These are phyloP conservation scores for Ophiosphaerella narmari DNA, from an alignment of 2,329 filamentous ascomycete genomes.

Conservation along the genomic window DNA sequence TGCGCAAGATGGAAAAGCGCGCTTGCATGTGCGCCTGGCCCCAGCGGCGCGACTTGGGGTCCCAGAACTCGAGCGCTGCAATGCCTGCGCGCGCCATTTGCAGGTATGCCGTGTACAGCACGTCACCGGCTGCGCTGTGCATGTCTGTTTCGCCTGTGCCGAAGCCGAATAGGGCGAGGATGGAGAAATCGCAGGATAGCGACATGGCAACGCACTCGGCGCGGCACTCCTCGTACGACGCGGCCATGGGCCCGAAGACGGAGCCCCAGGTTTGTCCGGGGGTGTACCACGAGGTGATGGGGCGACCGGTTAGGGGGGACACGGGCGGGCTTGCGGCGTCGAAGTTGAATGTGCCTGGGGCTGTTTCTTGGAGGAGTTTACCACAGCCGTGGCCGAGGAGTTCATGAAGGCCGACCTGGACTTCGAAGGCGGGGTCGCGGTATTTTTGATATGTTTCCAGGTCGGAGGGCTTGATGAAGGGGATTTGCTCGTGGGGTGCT, in stretches of 20 bases:
- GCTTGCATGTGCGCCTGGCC: slow-evolving; percentile 87
- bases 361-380: slow-evolving; percentile 89
- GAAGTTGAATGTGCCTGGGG: slow-evolving; percentile 84
- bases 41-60: slow-evolving; percentile 88
- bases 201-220: slow-evolving; percentile 95
- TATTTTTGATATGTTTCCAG: slow-evolving; percentile 79
- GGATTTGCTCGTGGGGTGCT: slow-evolving; percentile 87
- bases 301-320: slow-evolving; percentile 77
- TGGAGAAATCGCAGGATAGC: slow-evolving; percentile 83
- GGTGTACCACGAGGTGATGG: slow-evolving; percentile 87
- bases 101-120: slow-evolving; percentile 87
- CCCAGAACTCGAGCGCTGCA: slow-evolving; percentile 89
- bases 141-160: slow-evolving; percentile 77
- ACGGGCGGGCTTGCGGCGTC: slow-evolving; percentile 79
- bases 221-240: slow-evolving; percentile 91
- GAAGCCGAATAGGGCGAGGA: slow-evolving; percentile 89
- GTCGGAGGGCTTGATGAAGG: slow-evolving; percentile 82
- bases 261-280: slow-evolving; percentile 93
- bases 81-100: slow-evolving; percentile 94
- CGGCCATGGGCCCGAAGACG: slow-evolving; percentile 85
- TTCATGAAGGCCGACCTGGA: slow-evolving; percentile 94
- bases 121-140: slow-evolving; percentile 76
- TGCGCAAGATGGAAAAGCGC: slow-evolving; percentile 83
- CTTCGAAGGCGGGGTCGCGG: slow-evolving; percentile 87
- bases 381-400: slow-evolving; percentile 88